phyloP scores from a whole-genome alignment of 2,329 filamentous ascomycete species.

The Emergomyces africanus region DNA sequence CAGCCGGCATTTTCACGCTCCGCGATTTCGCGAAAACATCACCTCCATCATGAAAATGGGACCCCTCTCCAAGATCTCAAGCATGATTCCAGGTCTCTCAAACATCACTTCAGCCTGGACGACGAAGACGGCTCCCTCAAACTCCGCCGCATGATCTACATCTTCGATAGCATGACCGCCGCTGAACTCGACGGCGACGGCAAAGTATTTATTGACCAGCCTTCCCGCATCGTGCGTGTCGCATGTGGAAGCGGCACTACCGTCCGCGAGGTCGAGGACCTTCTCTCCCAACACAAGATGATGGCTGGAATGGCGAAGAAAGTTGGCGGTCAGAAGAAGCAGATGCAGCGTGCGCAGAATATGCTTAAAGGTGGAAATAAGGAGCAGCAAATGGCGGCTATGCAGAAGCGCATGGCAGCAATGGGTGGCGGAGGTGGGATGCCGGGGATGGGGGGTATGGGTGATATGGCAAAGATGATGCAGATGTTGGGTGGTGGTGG shows the following conservation, averaged over 20 bases:
- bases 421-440: conserved; percentile 66
- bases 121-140: conserved; percentile 92
- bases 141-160: conserved; percentile 96
- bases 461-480: conserved; percentile 84
- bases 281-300: conserved; percentile 96
- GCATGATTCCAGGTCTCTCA: conserved; percentile 94
- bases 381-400: conserved; percentile 83
- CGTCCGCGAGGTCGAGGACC: conserved; percentile 86
- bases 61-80: conserved; percentile 89
- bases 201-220: conserved; percentile 86
- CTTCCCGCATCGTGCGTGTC: conserved; percentile 82
- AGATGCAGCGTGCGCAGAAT: conserved; percentile 87
- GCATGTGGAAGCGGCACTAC: conserved; percentile 81
- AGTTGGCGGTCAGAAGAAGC: conserved; percentile 95
- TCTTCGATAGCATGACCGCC: conserved; percentile 95
- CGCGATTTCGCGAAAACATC: conserved; percentile 84
- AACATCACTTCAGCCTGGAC: conserved; percentile 90
- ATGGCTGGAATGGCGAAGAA: conserved; percentile 99
- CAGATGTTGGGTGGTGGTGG: conserved; percentile 81
- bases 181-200: conserved; percentile 94
- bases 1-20: conserved; percentile 90
- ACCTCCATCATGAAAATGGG: conserved; percentile 99
- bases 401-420: conserved; percentile 89
- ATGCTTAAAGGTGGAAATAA: conserved; percentile 87
- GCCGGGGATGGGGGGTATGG: conserved; percentile 56